phyloP scores from a whole-genome alignment of 1,284 basidiomycete genomes.

The Heterobasidion occidentale region DNA sequence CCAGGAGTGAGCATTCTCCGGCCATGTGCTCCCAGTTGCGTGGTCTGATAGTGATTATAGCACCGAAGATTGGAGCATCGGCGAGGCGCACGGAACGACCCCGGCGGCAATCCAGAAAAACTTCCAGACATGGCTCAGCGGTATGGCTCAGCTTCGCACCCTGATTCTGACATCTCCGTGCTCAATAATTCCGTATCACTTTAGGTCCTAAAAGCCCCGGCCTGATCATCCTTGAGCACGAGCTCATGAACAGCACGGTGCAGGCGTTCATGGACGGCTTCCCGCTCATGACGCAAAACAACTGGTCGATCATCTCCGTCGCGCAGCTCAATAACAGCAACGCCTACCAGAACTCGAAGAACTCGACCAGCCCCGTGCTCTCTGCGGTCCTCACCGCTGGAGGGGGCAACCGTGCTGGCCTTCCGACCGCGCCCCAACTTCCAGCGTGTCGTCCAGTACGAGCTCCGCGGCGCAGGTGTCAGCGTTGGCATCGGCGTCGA shows the following conservation, averaged over 20 bases:
- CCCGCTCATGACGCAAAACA: slow-evolving; percentile 53
- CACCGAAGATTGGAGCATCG: slow-evolving; percentile 61
- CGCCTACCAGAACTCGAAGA: neutral
- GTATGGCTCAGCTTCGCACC: neutral
- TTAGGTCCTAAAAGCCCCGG: slow-evolving; percentile 58
- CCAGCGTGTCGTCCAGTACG: neutral
- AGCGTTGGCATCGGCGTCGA: neutral
- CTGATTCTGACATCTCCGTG: too few relatives aligned
- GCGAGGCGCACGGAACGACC: slow-evolving; percentile 26
- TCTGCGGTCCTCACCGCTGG: neutral
- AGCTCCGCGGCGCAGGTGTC: neutral
- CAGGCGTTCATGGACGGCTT: slow-evolving; percentile 64
- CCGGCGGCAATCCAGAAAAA: slow-evolving; percentile 31
- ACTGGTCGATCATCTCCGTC: slow-evolving; percentile 60
- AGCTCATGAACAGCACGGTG: slow-evolving; percentile 54
- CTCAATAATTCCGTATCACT: neutral
- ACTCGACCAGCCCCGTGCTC: neutral
- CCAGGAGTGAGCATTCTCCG: slow-evolving; percentile 45
- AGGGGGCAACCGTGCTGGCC: neutral
- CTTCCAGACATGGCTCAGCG: slow-evolving; percentile 50
- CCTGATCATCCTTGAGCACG: slow-evolving; percentile 80
- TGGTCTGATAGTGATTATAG: slow-evolving; percentile 24
- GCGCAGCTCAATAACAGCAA: slow-evolving; percentile 35
- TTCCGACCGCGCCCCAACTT: neutral
- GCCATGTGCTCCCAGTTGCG: neutral